These are phyloP conservation scores for Cucumis hystrix DNA, from an alignment of 306 rosid species.

Conservation along the genomic window DNA sequence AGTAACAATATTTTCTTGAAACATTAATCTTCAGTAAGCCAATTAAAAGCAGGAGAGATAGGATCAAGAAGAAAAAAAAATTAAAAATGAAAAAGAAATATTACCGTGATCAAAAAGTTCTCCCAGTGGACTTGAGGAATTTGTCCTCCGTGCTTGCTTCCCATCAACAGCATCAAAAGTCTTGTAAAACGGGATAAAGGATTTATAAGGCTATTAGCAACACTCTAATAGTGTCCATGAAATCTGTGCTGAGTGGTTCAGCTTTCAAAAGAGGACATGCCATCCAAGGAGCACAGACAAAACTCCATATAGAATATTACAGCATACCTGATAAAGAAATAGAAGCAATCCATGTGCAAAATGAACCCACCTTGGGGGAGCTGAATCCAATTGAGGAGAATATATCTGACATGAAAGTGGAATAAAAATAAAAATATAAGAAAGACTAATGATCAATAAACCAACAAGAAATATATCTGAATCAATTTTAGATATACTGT, in stretches of 20 bases:
- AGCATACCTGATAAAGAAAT: constrained; percentile 79
- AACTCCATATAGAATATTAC: neutral
- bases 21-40: neutral
- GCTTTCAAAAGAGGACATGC: neutral
- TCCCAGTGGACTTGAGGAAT: constrained; percentile 92
- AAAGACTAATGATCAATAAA: neutral
- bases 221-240: neutral
- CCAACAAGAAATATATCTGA: neutral
- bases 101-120: constrained; percentile 96
- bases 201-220: neutral
- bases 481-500: neutral
- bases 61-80: neutral
- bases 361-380: constrained; percentile 98
- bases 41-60: neutral
- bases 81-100: constrained; percentile 1
- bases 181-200: constrained; percentile 22
- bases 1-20: constrained; percentile 9
- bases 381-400: constrained; percentile 71
- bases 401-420: constrained; percentile 46
- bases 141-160: constrained; percentile 97
- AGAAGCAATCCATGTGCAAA: constrained; percentile 87
- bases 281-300: neutral
- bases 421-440: neutral
- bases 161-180: constrained; percentile 99
- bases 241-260: neutral